Evolutionary conservation across 176 grass and related monocot species (phyloP), one percentile per base, ranked within the genome.

Genomic region (Hsuehochloa calcarea): DNA sequence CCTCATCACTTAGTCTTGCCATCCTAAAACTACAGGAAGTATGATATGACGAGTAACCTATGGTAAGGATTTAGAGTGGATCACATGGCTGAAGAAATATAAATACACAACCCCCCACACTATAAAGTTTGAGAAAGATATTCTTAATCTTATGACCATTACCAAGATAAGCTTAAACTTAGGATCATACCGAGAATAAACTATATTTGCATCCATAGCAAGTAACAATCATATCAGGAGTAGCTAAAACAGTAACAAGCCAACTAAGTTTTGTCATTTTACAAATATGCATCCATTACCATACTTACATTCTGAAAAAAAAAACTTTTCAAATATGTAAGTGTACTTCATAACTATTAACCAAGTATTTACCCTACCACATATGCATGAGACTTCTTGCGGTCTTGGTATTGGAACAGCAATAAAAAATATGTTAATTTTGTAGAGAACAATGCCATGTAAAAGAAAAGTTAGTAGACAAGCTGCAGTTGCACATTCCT

Each of bases 201-300:
- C 39, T 58, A 15, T 70, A 70, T 19, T 20, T 44, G 66, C 66
- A 70, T n/a, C 71, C 11, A 65, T 46, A 79, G 41, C 5, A 65
- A 66, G 29, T 65, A 65, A 65, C 15, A 7, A 46, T 79, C 41
- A 65, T 79, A 65, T 35, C 43, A 29, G 27, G 15, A 45, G 6
- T 72, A 82, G 15, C n/a, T 59, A 70, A 71, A 46, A 31, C 17
- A n/a, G 49, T 56, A 70, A 41, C 23, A 70, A 70, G 15, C 15
- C n/a, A 82, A 70, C 50, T 82, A 58, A 27, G 47, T 56, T 56
- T 82, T 72, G 10, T 26, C 52, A 82, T 26, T 71, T 61, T 58
- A 46, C 38, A 70, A 64, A 69, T 70, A 70, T 41, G 25, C 16
- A 23, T 26, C 41, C 2, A 31, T 9, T 64, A 43, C 60, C 59